These are phyloP conservation scores for Metarhizium rileyi DNA, from an alignment of 2,329 filamentous ascomycete genomes.

Conservation along the genomic window DNA sequence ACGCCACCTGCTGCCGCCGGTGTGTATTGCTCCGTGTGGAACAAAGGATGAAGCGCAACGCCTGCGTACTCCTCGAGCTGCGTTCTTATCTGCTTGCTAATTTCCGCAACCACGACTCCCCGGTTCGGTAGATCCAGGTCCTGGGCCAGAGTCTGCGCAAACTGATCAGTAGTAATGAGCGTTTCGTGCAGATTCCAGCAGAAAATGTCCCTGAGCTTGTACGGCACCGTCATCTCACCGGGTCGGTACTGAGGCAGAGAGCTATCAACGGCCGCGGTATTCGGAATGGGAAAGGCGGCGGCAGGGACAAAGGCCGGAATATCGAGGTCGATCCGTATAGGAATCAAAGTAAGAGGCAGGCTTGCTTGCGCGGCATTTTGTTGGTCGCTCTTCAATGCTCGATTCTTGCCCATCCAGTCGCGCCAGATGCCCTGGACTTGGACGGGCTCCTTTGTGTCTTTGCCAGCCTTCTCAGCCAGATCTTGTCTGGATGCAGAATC, in stretches of 20 bases:
- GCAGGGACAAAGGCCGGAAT: constrained; percentile 67
- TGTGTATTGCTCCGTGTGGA: constrained; percentile 50
- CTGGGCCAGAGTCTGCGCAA: constrained; percentile 81
- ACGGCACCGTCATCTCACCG: constrained; percentile 72
- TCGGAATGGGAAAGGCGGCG: constrained; percentile 53
- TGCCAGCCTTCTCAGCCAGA: constrained; percentile 67
- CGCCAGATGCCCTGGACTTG: constrained; percentile 85
- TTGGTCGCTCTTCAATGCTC: constrained; percentile 43
- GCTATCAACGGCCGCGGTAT: constrained; percentile 56
- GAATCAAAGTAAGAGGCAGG: constrained; percentile 82
- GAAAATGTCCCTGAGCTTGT: constrained; percentile 88
- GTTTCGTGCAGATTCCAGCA: constrained; percentile 97
- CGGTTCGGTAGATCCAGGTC: constrained; percentile 85
- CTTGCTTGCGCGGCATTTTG: constrained; percentile 57
- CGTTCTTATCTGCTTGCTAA: constrained; percentile 88
- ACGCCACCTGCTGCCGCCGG: constrained; percentile 8
- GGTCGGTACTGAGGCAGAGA: constrained; percentile 68
- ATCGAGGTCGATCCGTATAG: constrained; percentile 93
- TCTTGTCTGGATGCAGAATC: constrained; percentile 55
- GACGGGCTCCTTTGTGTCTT: constrained; percentile 70
- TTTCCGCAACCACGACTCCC: constrained; percentile 59
- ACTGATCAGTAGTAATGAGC: constrained; percentile 88
- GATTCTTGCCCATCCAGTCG: constrained; percentile 83
- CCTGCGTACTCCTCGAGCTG: constrained; percentile 95
- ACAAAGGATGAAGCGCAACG: constrained; percentile 85